A percentile compares a stretch with the other conserved stretches of the same genome.
Evolutionary conservation across 306 rosid genomes (phyloP).

Genomic region (Inga laurina): DNA sequence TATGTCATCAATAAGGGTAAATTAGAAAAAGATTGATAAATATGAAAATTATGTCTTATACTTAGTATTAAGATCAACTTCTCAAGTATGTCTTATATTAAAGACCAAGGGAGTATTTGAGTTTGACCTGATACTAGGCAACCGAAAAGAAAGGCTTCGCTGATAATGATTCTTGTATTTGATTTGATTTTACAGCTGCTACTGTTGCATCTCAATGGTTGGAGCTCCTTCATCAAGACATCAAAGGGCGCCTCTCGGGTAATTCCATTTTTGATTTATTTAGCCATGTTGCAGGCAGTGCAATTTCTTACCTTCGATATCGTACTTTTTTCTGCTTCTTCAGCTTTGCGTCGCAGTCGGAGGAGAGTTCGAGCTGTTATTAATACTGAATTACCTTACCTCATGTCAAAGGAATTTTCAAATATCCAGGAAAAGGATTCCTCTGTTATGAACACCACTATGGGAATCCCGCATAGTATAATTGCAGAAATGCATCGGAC

Average conservation of each 20-base stretch:
- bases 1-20: no score
- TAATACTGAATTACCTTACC: constrained; percentile 77
- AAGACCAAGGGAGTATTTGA: no score
- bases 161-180: constrained; percentile 32
- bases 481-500: constrained; percentile 75
- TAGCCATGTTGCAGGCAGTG: constrained; percentile 11
- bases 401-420: constrained; percentile 75
- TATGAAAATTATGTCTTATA: no score
- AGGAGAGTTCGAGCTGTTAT: constrained; percentile 81
- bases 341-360: constrained; percentile 86
- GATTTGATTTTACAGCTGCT: constrained; percentile 73
- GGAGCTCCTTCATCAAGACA: constrained; percentile 84
- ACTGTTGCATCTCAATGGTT: constrained; percentile 95
- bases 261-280: constrained; percentile 28
- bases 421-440: constrained; percentile 53
- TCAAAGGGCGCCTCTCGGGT: constrained; percentile 92
- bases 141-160: constrained; percentile 13
- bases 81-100: no score
- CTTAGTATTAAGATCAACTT: no score
- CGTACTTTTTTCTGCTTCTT: constrained; percentile 33
- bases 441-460: constrained; percentile 25
- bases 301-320: constrained; percentile 10
- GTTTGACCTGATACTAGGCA: constrained; percentile 13
- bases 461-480: constrained; percentile 42
- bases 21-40: no score